Evolutionary conservation across 306 rosid genomes (phyloP), one percentile per base, ranked within the genome.

Genomic region (Cucurbita moschata): DNA sequence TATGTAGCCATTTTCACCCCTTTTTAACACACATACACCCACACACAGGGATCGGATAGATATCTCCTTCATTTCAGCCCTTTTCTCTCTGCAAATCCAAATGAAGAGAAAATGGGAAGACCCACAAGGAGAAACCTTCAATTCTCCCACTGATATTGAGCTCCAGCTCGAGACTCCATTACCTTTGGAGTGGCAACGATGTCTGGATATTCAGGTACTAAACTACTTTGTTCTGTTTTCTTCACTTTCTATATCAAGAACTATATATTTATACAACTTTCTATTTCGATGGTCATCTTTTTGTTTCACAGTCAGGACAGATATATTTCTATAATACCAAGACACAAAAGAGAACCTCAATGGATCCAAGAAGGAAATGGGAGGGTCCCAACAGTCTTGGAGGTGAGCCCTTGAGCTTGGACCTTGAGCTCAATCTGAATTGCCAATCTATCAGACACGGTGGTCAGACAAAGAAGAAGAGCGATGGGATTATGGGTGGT

Each of bases 371-470:
- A 73, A 81, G 79, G 67, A 86, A 79, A 37, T 76, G 73, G 1
- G 85, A 77, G 54, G 6, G 54, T 50, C 8, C 18, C 15, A 55
- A n/a, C 14, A 50, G 51, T 30, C 44, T 76, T 49, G 59, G 76
- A 46, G 56, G 52, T 47, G 69, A 59, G 58, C 81, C 79, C 76
- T 82, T 76, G 83, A 86, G 90, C 85, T 77, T 94, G 77, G 91
- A 94, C 88, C 95, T 94, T 12, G 91, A 84, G 82, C 88, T 94
- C 77, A 94, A 89, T 86, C 81, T 94, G 54, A 86, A 91, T 43
- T 79, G 87, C 72, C 88, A 82, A 47, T 43, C 77, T 30, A 30
- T 30, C 35, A 30, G 35, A 30, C 2, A 30, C 3, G 35, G 35
- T 30, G 35, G 35, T 30, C 35, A 30, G 35, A 30, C 35, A 23